phyloP scores from a whole-genome alignment of 176 grass and related monocot genomes.

The Hyparrhenia diplandra region DNA sequence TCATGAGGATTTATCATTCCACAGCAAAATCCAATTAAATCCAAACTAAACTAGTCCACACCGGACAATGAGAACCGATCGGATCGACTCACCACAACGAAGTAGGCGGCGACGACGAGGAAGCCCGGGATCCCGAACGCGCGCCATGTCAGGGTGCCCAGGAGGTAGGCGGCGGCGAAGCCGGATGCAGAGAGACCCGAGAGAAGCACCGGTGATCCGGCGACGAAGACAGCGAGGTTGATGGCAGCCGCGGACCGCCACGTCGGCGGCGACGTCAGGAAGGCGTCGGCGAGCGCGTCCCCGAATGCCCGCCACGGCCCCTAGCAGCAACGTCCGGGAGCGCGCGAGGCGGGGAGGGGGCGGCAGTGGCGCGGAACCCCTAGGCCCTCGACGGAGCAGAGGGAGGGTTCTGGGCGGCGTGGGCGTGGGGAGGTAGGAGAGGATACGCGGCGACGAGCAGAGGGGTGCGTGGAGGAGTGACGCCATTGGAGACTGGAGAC shows the following conservation, averaged over 20 bases:
- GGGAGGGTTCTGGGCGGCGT: background rate
- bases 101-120: slow-evolving; percentile 70
- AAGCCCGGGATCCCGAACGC: slow-evolving; percentile 54
- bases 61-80: background rate
- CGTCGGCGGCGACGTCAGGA: slow-evolving; percentile 55
- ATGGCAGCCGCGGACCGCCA: slow-evolving; percentile 53
- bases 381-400: background rate
- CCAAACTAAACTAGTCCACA: background rate
- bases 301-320: slow-evolving; percentile 11
- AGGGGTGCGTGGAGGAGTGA: slow-evolving; percentile 15
- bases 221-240: slow-evolving; percentile 68
- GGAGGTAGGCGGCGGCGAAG: slow-evolving; percentile 56
- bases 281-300: slow-evolving; percentile 38
- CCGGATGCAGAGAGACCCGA: slow-evolving; percentile 76
- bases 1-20: background rate
- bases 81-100: slow-evolving; percentile 59
- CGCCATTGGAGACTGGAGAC: slow-evolving; percentile 39
- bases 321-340: slow-evolving; percentile 29
- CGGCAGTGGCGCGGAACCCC: slow-evolving; percentile 1
- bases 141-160: slow-evolving; percentile 75
- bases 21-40: background rate
- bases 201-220: slow-evolving; percentile 57
- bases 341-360: slow-evolving; percentile 8
- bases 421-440: background rate
- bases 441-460: slow-evolving; percentile 14